Conservation (phyloP, 495 filamentous ascomycete genomes). For the Neurospora intermedia region DNA sequence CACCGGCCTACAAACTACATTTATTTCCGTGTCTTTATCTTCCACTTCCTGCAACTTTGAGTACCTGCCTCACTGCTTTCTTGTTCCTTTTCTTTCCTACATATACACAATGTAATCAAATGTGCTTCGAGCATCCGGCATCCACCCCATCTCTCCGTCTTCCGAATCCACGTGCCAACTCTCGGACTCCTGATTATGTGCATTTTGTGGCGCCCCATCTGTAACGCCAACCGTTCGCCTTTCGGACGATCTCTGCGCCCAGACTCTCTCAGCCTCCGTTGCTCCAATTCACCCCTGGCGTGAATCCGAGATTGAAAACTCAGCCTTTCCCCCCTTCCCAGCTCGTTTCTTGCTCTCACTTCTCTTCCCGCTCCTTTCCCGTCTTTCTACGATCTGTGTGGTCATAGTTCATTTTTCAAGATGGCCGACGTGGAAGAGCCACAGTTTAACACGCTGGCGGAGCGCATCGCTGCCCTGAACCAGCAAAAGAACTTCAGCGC, state of each 20-base stretch:
- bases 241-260: too few relatives aligned
- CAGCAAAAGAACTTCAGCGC: constrained; percentile 38
- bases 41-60: not conserved
- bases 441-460: constrained; percentile 41
- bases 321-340: not conserved
- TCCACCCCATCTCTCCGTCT: not conserved
- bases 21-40: too few relatives aligned
- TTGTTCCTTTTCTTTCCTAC: not conserved
- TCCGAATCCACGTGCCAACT: not conserved
- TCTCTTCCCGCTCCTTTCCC: not conserved
- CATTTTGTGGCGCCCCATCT: not conserved
- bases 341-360: not conserved
- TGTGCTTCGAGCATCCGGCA: not conserved
- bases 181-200: not conserved
- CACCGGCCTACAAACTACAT: too few relatives aligned
- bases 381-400: not conserved
- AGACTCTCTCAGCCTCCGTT: not conserved
- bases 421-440: constrained; percentile 48
- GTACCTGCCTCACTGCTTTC: not conserved
- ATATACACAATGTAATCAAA: not conserved
- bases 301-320: not conserved
- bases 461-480: constrained; percentile 47
- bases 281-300: not conserved
- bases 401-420: not conserved
- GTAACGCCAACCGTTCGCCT: not conserved